Base-by-base conservation (phyloP, 768 basidiomycete genomes). In the Rhodotorula kratochvilovae region DNA sequence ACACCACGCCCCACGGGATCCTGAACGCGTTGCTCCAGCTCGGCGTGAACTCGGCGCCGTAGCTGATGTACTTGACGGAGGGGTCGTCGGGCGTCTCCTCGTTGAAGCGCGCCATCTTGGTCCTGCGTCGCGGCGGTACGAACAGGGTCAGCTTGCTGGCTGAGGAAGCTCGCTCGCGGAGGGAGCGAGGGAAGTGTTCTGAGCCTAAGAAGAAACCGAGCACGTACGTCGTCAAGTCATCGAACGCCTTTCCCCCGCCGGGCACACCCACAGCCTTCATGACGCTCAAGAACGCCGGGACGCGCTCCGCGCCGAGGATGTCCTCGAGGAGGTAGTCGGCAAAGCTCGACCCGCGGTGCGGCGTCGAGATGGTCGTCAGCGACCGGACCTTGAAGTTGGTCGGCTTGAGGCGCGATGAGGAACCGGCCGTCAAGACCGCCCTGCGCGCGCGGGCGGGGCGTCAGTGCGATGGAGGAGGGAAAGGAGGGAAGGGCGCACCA, bases 161-260 rank as follows among this genome's bases (percentile, higher is more conserved):
- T 12, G 8, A 12, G 21, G 12, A 13, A 48, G 59, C 46, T 62
- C 33, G n/a, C n/a, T n/a, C 21, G 17, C 35, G 13, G n/a, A 21
- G 17, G 19, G n/a, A n/a, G 17, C 19, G 11, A 51, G 16, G 29
- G 29, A 2, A 16, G 33, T 35, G 25, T n/a, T 12, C 53, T 2
- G 13, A 27, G 10, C 53, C 29, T 17, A n/a, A 11, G 27, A n/a
- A 13, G 39, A 7, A 13, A 7, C 13, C 39, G 25, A 3, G 5
- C 1, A 39, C 35, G 33, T 16, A 74, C 15, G 88, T 80, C 0
- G 92, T 94, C 56, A 99, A 86, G 67, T 85, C 89, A 77, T 92
- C 87, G 72, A 99, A 98, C 8, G 96, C 96, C 72, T 87, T 88
- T 15, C 96, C 96, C 74, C 97, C 94, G 17, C 96, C 96, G 2